These are phyloP conservation scores for Periconia digitata DNA, from an alignment of 2,329 filamentous ascomycete genomes.

Conservation along the genomic window DNA sequence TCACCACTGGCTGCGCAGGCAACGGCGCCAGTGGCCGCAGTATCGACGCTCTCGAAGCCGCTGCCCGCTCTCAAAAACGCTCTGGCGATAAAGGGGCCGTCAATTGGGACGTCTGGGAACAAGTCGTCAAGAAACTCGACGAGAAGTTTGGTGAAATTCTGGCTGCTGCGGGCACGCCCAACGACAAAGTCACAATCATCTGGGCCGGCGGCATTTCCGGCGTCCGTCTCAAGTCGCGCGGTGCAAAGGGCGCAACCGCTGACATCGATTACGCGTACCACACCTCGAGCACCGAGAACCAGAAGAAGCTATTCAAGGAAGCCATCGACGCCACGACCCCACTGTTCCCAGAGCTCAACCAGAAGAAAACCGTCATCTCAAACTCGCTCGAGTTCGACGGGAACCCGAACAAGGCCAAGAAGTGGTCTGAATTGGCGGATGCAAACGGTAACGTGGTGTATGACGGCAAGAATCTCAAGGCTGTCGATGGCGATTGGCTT, in stretches of 20 bases:
- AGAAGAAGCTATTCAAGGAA: not conserved
- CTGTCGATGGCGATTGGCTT: not conserved
- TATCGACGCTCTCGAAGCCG: not conserved
- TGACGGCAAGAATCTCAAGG: not conserved
- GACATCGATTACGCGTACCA: not conserved
- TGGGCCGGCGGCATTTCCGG: not conserved
- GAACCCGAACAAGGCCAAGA: not conserved
- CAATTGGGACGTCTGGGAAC: not conserved
- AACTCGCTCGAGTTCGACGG: not conserved
- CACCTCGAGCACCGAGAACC: not conserved
- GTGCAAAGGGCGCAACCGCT: not conserved
- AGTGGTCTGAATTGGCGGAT: not conserved
- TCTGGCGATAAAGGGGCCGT: not conserved
- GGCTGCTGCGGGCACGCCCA: no score
- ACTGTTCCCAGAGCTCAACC: not conserved
- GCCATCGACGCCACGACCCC: not conserved
- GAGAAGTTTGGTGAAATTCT: not conserved
- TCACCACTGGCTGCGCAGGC: not conserved
- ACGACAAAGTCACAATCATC: not conserved
- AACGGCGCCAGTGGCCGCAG: not conserved
- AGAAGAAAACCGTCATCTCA: not conserved
- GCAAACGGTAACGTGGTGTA: not conserved
- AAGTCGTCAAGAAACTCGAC: not conserved
- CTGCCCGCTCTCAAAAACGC: not conserved
- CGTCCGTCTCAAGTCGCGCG: not conserved